Percentiles rank a stretch among this genome's conserved stretches.
phyloP scores from a whole-genome alignment of 257 asterid genomes.

The Linderniella brevidens region DNA sequence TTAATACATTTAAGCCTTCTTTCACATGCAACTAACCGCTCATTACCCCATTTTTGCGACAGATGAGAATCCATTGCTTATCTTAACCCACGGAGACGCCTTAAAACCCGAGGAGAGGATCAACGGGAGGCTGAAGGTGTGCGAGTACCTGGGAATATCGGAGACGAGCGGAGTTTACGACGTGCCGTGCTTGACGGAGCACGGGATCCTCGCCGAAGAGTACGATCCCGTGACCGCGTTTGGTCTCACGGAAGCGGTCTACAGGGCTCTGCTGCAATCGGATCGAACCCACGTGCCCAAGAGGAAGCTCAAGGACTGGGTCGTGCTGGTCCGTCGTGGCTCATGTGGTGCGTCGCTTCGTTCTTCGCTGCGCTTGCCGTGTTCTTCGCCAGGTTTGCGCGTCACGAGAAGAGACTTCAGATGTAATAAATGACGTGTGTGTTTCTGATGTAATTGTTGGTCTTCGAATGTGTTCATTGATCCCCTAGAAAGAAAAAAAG shows the following conservation, averaged over 20 bases:
- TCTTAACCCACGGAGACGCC: slow-evolving; percentile 50
- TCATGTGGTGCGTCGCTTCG: slow-evolving; percentile 31
- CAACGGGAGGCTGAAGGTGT: slow-evolving; percentile 23
- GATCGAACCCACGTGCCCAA: slow-evolving; percentile 48
- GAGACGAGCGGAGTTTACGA: slow-evolving; percentile 54
- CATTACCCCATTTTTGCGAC: too few species aligned
- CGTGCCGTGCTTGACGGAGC: slow-evolving; percentile 43
- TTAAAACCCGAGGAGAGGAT: slow-evolving; percentile 35
- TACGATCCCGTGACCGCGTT: slow-evolving; percentile 38
- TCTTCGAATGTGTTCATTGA: too few species aligned
- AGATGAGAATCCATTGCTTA: slow-evolving; percentile 53
- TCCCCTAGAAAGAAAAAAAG: too few species aligned
- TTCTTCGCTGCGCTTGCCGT: slow-evolving; percentile 32
- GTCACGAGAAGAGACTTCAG: slow-evolving; percentile 16
- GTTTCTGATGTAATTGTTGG: too few species aligned
- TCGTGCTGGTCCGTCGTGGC: slow-evolving; percentile 16
- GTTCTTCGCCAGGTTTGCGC: slow-evolving; percentile 33
- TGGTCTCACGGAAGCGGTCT: slow-evolving; percentile 44
- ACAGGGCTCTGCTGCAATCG: slow-evolving; percentile 36
- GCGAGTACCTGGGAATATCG: slow-evolving; percentile 36
- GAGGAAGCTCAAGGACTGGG: slow-evolving; percentile 23
- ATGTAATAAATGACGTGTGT: slow-evolving; percentile 2
- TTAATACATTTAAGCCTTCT: too few species aligned
- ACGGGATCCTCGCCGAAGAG: slow-evolving; percentile 48
- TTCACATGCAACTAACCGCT: neutral